Conservation (phyloP, 352 stramenopile species). For the Globisporangium irregulare region DNA sequence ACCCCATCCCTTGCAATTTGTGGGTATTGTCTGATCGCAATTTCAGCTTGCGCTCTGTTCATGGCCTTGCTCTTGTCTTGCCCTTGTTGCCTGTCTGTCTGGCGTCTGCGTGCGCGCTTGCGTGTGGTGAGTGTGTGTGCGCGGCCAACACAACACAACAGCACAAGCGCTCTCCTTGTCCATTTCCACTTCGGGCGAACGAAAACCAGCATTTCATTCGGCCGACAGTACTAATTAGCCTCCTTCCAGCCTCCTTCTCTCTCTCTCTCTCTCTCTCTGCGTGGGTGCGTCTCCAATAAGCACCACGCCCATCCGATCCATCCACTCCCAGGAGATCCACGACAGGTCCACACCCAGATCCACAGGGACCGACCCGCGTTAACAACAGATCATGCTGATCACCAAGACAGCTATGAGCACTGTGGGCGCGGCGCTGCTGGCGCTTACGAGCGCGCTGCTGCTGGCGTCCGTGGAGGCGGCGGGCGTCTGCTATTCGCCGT, state of each 20-base stretch:
- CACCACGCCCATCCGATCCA: background rate
- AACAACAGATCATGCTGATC: background rate
- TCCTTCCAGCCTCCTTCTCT: background rate
- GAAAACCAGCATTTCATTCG: conserved; percentile 6
- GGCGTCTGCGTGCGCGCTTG: background rate
- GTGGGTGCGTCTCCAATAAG: background rate
- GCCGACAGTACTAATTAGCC: conserved; percentile 7
- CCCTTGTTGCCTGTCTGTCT: conserved; percentile 2
- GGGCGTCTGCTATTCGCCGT: conserved; percentile 28
- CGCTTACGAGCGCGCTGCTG: background rate
- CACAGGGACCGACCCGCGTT: background rate
- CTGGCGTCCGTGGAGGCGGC: background rate
- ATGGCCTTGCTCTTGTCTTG: background rate
- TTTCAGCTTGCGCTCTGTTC: background rate
- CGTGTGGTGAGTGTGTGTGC: background rate
- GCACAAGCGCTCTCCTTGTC: background rate
- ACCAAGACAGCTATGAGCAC: background rate
- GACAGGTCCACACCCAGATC: background rate
- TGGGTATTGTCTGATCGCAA: background rate
- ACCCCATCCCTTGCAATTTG: background rate
- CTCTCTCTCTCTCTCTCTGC: background rate
- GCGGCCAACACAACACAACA: background rate
- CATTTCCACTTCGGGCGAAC: conserved; percentile 13
- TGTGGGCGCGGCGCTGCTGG: background rate
- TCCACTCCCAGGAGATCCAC: background rate